Evolutionary conservation across 257 asterid species (phyloP).

Genomic region (Catharanthus roseus): DNA sequence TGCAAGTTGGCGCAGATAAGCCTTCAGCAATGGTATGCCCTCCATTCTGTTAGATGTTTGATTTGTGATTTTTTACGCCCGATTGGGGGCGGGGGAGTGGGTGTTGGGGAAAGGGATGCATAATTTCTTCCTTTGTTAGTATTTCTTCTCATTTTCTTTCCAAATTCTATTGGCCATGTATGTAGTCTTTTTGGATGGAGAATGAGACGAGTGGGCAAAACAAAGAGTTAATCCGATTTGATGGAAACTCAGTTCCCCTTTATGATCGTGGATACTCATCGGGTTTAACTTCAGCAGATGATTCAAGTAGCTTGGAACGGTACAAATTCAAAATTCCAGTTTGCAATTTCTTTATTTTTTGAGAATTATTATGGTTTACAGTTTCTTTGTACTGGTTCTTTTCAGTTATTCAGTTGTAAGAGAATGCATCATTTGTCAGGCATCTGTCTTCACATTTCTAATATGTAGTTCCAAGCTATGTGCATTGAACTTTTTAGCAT

Average conservation of each 20-base stretch:
- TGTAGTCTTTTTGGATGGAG: constrained; percentile 90
- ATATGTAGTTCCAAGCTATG: neutral
- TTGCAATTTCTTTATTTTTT: neutral
- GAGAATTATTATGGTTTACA: neutral
- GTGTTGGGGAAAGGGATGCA: neutral
- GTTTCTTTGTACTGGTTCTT: neutral
- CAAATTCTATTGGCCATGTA: constrained; percentile 16
- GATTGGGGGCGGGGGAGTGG: neutral
- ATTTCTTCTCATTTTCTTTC: neutral
- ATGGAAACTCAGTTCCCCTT: constrained; percentile 67
- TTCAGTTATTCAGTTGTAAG: neutral
- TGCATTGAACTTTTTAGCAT: neutral
- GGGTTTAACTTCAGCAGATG: constrained; percentile 68
- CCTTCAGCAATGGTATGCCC: constrained; percentile 75
- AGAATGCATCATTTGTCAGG: constrained; percentile 15
- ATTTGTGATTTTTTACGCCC: neutral
- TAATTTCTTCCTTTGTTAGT: neutral
- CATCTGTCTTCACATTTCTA: neutral
- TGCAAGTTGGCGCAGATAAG: constrained; percentile 68
- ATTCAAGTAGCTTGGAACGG: constrained; percentile 63
- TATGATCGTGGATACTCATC: constrained; percentile 89
- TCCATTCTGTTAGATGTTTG: neutral
- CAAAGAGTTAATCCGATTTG: constrained; percentile 56
- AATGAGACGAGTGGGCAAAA: constrained; percentile 35
- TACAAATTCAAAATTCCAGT: constrained; percentile 15